Conservation (phyloP, 495 filamentous ascomycete species). For the Aspergillus bridgeri region DNA sequence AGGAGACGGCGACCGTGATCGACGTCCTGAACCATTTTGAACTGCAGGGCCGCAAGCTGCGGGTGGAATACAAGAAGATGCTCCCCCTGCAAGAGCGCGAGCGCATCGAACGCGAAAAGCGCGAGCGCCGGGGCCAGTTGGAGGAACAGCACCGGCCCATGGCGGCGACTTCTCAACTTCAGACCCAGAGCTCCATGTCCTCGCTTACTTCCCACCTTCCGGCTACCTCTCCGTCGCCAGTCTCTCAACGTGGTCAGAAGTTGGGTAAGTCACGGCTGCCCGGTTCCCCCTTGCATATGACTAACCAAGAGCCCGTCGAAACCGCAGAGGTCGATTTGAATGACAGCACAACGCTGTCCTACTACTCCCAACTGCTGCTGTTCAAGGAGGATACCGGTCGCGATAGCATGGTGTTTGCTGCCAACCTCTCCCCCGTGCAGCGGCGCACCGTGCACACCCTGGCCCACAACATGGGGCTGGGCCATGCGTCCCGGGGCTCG, state of each 20-base stretch:
- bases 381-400: constrained; percentile 77
- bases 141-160: constrained; percentile 92
- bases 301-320: constrained; percentile 22
- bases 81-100: constrained; percentile 90
- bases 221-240: constrained; percentile 69
- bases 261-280: constrained; percentile 47
- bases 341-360: constrained; percentile 79
- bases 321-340: constrained; percentile 79
- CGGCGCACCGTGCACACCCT: constrained; percentile 89
- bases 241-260: constrained; percentile 58
- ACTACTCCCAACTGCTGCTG: constrained; percentile 82
- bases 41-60: constrained; percentile 85
- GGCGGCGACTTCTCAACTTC: constrained; percentile 53
- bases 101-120: constrained; percentile 94
- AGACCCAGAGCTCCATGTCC: constrained; percentile 79
- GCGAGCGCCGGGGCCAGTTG: constrained; percentile 91
- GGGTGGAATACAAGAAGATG: constrained; percentile 99
- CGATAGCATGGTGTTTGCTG: constrained; percentile 79
- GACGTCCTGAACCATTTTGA: constrained; percentile 91
- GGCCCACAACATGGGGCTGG: constrained; percentile 90
- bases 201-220: constrained; percentile 72
- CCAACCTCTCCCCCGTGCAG: constrained; percentile 73
- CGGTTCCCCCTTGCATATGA: background rate
- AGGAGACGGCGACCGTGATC: constrained; percentile 90
- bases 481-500: constrained; percentile 81